Conservation (phyloP, 2,329 filamentous ascomycete species). For the Knufia petricola region DNA sequence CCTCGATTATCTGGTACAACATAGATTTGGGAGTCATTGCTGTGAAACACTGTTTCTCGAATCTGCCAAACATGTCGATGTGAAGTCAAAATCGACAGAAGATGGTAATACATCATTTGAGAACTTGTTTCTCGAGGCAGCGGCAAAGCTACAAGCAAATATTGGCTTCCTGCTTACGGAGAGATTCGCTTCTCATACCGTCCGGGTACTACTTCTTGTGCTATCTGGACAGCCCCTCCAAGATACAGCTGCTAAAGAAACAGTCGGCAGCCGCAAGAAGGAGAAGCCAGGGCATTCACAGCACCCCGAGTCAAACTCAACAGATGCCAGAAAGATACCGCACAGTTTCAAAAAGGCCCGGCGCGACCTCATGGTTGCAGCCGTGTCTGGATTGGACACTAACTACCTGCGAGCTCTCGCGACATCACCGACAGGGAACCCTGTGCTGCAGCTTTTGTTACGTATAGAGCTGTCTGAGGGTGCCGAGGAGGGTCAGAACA, state of each 20-base stretch:
- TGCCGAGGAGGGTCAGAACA: conserved; percentile 55
- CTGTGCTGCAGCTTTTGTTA: conserved; percentile 80
- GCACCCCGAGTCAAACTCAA: conserved; percentile 37
- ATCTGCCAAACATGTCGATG: conserved; percentile 62
- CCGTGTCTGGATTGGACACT: conserved; percentile 63
- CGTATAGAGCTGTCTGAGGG: conserved; percentile 74
- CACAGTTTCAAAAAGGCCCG: conserved; percentile 66
- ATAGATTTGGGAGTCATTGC: conserved; percentile 94
- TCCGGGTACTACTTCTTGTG: conserved; percentile 76
- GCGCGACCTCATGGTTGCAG: conserved; percentile 71
- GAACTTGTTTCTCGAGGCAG: conserved; percentile 68
- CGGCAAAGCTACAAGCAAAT: conserved; percentile 81
- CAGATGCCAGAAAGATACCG: conserved; percentile 53
- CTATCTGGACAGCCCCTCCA: conserved; percentile 74
- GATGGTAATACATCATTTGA: conserved; percentile 61
- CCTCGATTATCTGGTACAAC: conserved; percentile 81
- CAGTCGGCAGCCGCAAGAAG: conserved; percentile 89
- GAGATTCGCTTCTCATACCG: conserved; percentile 77
- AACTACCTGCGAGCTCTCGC: conserved; percentile 75
- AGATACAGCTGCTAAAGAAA: conserved; percentile 55
- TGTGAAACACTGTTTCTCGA: conserved; percentile 87
- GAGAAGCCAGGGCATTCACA: conserved; percentile 63
- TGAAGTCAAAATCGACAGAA: conserved; percentile 33
- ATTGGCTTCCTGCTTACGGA: conserved; percentile 79
- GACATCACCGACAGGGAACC: conserved; percentile 82